A percentile compares a stretch with the other conserved stretches of the same genome.
Evolutionary conservation across 495 filamentous ascomycete species (phyloP).

Genomic region (Tuber borchii): DNA sequence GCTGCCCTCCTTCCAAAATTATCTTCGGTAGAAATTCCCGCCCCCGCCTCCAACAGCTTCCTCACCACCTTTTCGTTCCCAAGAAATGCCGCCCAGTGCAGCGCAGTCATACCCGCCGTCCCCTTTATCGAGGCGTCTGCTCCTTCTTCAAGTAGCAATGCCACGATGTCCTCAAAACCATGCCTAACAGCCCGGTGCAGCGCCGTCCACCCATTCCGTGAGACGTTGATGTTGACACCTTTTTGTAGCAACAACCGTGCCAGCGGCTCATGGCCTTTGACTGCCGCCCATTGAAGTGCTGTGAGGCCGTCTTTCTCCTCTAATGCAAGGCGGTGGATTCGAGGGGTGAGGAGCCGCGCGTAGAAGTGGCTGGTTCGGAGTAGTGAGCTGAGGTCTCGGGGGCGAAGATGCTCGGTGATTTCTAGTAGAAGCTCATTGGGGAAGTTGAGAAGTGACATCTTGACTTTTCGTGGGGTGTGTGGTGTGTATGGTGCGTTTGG

Average conservation of each 20-base stretch:
- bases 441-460: background rate
- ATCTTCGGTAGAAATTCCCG: slow-evolving; percentile 13
- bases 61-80: slow-evolving; percentile 6
- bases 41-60: slow-evolving; percentile 17
- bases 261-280: background rate
- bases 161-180: background rate
- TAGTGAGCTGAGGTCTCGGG: background rate
- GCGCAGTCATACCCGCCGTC: slow-evolving; percentile 5
- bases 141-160: background rate
- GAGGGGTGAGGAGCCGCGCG: background rate
- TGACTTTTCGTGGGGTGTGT: background rate
- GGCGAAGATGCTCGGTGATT: background rate
- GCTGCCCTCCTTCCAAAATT: slow-evolving; percentile 9
- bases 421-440: background rate
- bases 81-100: slow-evolving; percentile 13
- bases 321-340: background rate
- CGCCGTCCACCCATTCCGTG: background rate
- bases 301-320: background rate
- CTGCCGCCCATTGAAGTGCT: background rate
- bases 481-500: background rate
- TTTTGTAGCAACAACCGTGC: background rate
- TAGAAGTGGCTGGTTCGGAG: background rate
- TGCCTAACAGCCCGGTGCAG: background rate
- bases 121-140: background rate
- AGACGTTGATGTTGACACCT: background rate